Evolutionary conservation across 2,329 filamentous ascomycete genomes (phyloP), one percentile per base, ranked within the genome.

Genomic region (Claviceps sp.): DNA sequence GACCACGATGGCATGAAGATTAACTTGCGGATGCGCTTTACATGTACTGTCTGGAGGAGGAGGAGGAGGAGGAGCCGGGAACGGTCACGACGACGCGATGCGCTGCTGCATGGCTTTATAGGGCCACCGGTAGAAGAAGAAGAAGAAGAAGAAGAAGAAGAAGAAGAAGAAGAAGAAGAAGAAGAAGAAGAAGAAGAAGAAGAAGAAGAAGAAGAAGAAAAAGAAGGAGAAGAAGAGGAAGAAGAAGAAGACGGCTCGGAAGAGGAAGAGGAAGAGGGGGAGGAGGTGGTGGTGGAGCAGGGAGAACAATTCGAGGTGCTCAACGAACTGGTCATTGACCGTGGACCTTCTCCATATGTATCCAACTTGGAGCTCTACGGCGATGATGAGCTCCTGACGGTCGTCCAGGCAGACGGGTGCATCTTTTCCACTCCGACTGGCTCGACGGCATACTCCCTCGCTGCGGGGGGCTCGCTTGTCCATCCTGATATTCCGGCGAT

Each of bases 21-120:
- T 54, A 97, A 95, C 63, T 75, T 98, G 59, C 88, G 93, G 58
- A 98, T 98, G 93, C 86, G 93, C 55, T 98, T 98, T 68, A 98
- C 93, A 16, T 97, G 91, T 71, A 97, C 93, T 0, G 90, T 98
- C 8, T 96, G 91, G 72, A 85, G 91, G 45, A 77, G 84, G 58
- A 79, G n/a, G 80, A 81, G 42, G 78, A 84, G 58, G 85, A 91
- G 71, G 90, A 96, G 62, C 97, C 96, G 57, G 93, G 98, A 71
- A 91, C 98, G 22, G 80, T 97, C 57, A 98, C 29, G 29, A 34
- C 9, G 29, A 34, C 8, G 29, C 9, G 29, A 34, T 34, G 29
- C 29, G 29, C 29, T 34, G 29, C 29, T 34, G 8, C 29, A 11
- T 34, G 29, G 29, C 29, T 34, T 4, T 34, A 9, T 11, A 11